Percentiles rank a stretch among this genome's conserved stretches.
Evolutionary conservation across 2,329 filamentous ascomycete genomes (phyloP).

Genomic region (Fusarium luffae): DNA sequence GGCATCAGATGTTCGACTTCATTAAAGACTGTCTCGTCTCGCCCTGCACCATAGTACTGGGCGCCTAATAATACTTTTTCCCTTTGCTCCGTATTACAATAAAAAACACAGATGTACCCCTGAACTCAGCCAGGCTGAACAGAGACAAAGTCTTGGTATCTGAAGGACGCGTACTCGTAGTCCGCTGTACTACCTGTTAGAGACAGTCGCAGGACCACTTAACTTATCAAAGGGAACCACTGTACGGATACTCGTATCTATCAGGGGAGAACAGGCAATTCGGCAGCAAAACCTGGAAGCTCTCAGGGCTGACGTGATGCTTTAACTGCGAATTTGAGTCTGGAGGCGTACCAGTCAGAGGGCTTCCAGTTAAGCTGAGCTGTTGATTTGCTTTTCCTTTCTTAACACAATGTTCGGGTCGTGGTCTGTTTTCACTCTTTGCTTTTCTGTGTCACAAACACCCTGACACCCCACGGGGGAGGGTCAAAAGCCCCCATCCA

Average conservation of each 20-base stretch:
- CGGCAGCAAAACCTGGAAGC: slow-evolving; percentile 17
- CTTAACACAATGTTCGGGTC: slow-evolving; percentile 8
- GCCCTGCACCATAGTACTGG: background rate
- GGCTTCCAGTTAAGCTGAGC: background rate
- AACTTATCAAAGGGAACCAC: slow-evolving; percentile 6
- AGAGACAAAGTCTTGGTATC: slow-evolving; percentile 27
- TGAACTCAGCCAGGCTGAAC: slow-evolving; percentile 21
- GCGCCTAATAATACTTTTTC: slow-evolving; percentile 25
- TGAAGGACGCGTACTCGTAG: slow-evolving; percentile 26
- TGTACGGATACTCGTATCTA: slow-evolving; percentile 4
- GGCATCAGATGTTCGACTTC: background rate
- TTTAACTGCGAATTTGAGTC: slow-evolving; percentile 2
- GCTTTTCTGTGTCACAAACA: slow-evolving; percentile 28
- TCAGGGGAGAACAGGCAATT: slow-evolving; percentile 4
- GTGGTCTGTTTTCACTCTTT: slow-evolving; percentile 1
- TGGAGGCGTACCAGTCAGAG: slow-evolving; percentile 27
- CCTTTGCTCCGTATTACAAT: slow-evolving; percentile 12
- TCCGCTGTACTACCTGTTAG: slow-evolving; percentile 27
- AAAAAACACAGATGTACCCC: slow-evolving; percentile 30
- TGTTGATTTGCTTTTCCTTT: background rate
- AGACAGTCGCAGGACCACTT: slow-evolving; percentile 12
- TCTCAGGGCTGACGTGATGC: slow-evolving; percentile 35
- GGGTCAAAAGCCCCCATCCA: slow-evolving; percentile 9
- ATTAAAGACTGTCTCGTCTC: slow-evolving; percentile 5
- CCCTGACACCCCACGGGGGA: slow-evolving; percentile 24